Conservation (phyloP, 73 alveolate genomes). For the Symbiodinium natans region DNA sequence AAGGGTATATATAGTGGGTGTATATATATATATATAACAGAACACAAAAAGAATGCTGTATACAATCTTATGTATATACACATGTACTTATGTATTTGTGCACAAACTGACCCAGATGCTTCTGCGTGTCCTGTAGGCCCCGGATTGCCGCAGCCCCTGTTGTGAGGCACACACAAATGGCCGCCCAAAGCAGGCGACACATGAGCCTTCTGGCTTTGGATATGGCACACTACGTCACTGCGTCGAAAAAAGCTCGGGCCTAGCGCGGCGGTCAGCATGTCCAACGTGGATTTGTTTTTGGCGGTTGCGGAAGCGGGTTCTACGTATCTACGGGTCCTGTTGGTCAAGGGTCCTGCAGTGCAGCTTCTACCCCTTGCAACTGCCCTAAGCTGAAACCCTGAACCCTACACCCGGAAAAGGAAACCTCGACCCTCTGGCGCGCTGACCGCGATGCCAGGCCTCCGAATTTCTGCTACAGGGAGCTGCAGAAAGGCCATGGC, state of each 20-base stretch:
- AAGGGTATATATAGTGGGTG: too few relatives aligned
- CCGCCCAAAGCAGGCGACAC: not conserved
- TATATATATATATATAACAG: too few relatives aligned
- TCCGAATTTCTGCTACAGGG: too few relatives aligned
- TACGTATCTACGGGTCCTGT: not conserved
- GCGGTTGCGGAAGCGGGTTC: not conserved
- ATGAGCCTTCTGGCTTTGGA: not conserved
- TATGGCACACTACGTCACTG: not conserved
- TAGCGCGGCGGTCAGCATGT: not conserved
- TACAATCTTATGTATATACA: too few relatives aligned
- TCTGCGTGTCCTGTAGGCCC: not conserved
- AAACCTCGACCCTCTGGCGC: too few relatives aligned
- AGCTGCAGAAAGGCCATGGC: too few relatives aligned
- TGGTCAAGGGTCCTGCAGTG: not conserved
- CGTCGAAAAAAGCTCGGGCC: not conserved
- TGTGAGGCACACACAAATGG: not conserved
- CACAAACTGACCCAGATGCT: not conserved
- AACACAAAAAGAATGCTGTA: too few relatives aligned
- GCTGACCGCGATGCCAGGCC: too few relatives aligned
- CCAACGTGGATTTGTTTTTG: not conserved
- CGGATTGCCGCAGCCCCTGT: not conserved
- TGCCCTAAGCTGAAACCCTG: not conserved
- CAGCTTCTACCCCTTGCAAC: not conserved
- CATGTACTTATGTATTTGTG: too few relatives aligned
- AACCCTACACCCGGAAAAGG: not conserved